phyloP scores from a whole-genome alignment of 163 green algal species.

The Scenedesmus sp. region DNA sequence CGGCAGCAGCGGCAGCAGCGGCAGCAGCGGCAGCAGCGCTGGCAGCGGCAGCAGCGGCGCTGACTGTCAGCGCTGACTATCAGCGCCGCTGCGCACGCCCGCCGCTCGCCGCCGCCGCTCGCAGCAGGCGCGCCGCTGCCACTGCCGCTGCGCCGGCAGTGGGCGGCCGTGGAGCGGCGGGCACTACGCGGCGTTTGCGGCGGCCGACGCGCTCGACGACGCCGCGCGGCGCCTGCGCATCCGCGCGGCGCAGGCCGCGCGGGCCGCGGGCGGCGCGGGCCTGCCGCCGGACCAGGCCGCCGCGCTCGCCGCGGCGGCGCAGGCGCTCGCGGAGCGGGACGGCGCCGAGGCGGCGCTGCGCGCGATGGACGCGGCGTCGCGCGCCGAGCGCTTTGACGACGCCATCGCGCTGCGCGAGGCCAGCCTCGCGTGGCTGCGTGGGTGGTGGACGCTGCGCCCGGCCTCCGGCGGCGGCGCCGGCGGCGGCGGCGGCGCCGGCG shows the following conservation, averaged over 20 bases:
- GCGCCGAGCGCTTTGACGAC: constrained; percentile 4
- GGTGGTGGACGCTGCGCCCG: constrained; percentile 28
- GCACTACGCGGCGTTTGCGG: constrained; percentile 6
- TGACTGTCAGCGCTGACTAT: too few relatives aligned
- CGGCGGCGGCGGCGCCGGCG: background rate
- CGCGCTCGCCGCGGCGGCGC: background rate
- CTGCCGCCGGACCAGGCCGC: background rate
- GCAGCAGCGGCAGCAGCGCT: too few relatives aligned
- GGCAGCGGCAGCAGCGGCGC: too few relatives aligned
- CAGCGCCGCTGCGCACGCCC: too few relatives aligned
- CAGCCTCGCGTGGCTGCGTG: constrained; percentile 10
- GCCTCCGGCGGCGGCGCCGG: too few relatives aligned
- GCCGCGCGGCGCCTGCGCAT: constrained; percentile 21
- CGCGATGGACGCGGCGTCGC: constrained; percentile 6
- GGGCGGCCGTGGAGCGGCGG: too few relatives aligned
- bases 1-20: too few relatives aligned
- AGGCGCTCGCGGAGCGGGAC: constrained; percentile 9
- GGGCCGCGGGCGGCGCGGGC: background rate
- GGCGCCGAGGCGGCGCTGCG: background rate
- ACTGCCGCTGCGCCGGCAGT: too few relatives aligned
- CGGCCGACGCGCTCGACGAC: constrained; percentile 1
- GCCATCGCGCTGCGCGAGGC: constrained; percentile 13
- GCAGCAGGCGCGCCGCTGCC: too few relatives aligned
- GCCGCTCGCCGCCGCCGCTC: too few relatives aligned
- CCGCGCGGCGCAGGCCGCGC: background rate